A percentile compares a stretch with the other conserved stretches of the same genome.
Conservation (phyloP, 768 basidiomycete species). For the Multifurca ochricompacta region DNA sequence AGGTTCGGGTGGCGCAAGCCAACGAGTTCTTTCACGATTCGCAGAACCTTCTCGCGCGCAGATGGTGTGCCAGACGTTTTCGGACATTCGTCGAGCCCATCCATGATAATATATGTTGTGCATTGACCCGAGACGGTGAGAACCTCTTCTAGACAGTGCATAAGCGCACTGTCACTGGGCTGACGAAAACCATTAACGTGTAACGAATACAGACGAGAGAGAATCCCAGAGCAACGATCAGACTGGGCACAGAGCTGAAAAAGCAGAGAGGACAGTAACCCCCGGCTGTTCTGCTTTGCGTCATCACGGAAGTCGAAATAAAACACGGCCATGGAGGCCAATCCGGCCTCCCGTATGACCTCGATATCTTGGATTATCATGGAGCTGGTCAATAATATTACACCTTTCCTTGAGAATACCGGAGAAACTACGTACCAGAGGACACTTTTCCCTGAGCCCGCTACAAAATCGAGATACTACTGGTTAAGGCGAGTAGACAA, state of each 20-base stretch:
- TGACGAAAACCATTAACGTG: neutral
- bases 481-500: neutral
- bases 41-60: neutral
- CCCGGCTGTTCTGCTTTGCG: neutral
- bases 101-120: neutral
- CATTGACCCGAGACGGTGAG: neutral
- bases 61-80: neutral
- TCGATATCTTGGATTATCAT: too few relatives aligned
- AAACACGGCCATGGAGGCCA: neutral
- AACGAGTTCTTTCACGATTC: neutral
- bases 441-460: too few relatives aligned
- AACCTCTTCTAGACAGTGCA: neutral
- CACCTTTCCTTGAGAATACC: neutral
- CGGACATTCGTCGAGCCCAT: neutral
- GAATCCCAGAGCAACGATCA: neutral
- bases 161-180: neutral
- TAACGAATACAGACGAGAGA: neutral
- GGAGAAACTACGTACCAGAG: neutral
- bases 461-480: too few relatives aligned
- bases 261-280: neutral
- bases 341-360: neutral
- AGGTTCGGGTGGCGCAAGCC: neutral
- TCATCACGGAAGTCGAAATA: too few relatives aligned
- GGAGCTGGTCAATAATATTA: neutral
- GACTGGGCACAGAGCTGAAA: too few relatives aligned